Evolutionary conservation across 192 early-diverging fungal genomes (phyloP).

Genomic region (Jimgerdemannia flammicorona): DNA sequence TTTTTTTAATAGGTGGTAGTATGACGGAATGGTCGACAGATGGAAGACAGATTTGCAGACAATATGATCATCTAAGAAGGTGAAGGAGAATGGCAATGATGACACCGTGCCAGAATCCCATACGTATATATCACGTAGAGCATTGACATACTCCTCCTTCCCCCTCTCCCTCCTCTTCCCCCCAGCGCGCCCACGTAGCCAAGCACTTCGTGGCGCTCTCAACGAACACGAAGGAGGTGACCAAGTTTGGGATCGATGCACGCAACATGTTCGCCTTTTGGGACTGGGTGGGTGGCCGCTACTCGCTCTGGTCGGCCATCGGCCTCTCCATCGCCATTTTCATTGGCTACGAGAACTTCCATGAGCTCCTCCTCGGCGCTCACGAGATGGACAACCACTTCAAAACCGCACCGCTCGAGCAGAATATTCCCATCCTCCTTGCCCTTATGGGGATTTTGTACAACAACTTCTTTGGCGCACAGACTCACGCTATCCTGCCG

Average conservation of each 20-base stretch:
- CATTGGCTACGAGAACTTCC: constrained; percentile 94
- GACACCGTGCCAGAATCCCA: no score
- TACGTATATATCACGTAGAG: no score
- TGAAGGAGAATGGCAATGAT: no score
- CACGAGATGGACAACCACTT: constrained; percentile 99
- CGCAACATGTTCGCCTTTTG: constrained; percentile 99
- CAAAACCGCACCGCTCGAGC: constrained; percentile 81
- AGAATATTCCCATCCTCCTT: constrained; percentile 92
- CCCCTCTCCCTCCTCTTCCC: no score
- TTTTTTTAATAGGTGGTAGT: no score
- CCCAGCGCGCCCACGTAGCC: constrained; percentile 69
- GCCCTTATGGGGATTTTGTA: constrained; percentile 94
- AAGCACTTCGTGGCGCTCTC: constrained; percentile 99
- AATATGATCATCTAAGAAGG: no score
- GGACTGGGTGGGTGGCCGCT: constrained; percentile 99
- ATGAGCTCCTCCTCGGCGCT: constrained; percentile 82
- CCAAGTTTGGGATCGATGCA: constrained; percentile 90
- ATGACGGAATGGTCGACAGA: no score
- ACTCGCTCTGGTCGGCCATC: constrained; percentile 99
- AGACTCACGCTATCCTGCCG: constrained; percentile 92
- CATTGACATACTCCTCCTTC: no score
- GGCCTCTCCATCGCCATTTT: constrained; percentile 96
- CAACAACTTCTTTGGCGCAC: constrained; percentile 97
- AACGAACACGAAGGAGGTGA: constrained; percentile 87
- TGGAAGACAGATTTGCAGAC: no score